A percentile compares a stretch with the other conserved stretches of the same genome.
Conservation (phyloP, 345 rosid species). For the Acer yangbiense region DNA sequence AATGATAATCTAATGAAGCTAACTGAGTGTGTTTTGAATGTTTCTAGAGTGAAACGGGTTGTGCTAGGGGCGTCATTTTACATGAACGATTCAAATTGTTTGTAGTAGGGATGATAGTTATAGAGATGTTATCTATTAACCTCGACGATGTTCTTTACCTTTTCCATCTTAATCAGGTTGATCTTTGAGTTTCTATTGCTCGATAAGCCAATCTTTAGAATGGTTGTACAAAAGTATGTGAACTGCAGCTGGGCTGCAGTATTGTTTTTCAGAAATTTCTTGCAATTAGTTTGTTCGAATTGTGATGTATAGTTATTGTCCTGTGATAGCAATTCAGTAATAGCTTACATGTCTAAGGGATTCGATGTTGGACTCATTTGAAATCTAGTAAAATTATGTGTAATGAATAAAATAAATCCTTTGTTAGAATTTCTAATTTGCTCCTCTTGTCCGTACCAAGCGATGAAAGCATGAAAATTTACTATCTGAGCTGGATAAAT, state of each 20-base stretch:
- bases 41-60: not conserved
- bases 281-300: not conserved
- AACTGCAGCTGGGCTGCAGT: not conserved
- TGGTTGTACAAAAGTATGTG: not conserved
- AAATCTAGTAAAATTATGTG: not conserved
- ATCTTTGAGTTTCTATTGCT: not conserved
- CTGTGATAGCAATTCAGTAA: not conserved
- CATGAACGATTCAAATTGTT: not conserved
- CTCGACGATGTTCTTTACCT: not conserved
- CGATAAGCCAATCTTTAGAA: not conserved
- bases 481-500: not conserved
- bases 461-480: not conserved
- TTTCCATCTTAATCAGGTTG: not conserved
- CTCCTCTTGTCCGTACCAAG: not conserved
- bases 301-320: not conserved
- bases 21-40: not conserved
- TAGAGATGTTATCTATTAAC: slow-evolving; percentile 1
- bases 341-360: not conserved
- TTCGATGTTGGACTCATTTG: not conserved
- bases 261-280: not conserved
- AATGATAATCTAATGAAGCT: not conserved
- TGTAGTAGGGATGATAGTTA: not conserved
- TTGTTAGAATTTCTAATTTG: not conserved
- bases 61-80: not conserved
- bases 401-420: not conserved